These are phyloP conservation scores for Waltergamsia citrina DNA, from an alignment of 2,329 filamentous ascomycete species.

Conservation along the genomic window DNA sequence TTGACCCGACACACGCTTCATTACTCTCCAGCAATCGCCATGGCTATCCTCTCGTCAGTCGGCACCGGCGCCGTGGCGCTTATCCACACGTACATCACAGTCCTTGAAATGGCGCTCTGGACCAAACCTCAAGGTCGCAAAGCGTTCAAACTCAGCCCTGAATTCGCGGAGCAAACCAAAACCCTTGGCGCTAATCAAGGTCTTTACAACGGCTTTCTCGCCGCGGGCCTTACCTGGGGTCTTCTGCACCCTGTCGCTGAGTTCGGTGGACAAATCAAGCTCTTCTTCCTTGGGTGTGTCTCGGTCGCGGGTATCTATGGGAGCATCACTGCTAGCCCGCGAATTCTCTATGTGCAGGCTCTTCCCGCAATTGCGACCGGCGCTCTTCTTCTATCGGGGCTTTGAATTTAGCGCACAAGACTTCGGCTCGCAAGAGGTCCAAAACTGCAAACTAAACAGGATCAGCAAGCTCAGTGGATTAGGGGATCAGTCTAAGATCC, in stretches of 20 bases:
- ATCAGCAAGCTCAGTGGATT: too few relatives aligned
- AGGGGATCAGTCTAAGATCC: too few relatives aligned
- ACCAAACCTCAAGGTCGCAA: conserved; percentile 32
- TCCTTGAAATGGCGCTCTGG: conserved; percentile 42
- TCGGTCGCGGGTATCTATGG: conserved; percentile 34
- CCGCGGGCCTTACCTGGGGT: conserved; percentile 36
- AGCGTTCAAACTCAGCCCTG: conserved; percentile 31
- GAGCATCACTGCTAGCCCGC: conserved; percentile 26
- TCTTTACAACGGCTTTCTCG: conserved; percentile 43
- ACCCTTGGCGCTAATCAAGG: conserved; percentile 39
- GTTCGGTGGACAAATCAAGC: conserved; percentile 30
- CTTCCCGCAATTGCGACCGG: too few relatives aligned
- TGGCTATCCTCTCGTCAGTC: conserved; percentile 21
- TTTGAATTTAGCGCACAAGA: too few relatives aligned
- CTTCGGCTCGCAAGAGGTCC: too few relatives aligned
- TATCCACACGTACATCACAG: conserved; percentile 37
- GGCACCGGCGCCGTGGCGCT: conserved; percentile 27
- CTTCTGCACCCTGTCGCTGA: conserved; percentile 31
- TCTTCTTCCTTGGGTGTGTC: conserved; percentile 39
- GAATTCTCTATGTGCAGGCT: conserved; percentile 34
- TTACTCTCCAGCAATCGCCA: too few relatives aligned
- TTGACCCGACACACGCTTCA: too few relatives aligned
- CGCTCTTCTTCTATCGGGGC: too few relatives aligned
- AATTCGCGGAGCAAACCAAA: conserved; percentile 34
- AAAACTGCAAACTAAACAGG: too few relatives aligned